Conservation (phyloP, 257 asterid genomes). For the Solanum pinnatisectum region DNA sequence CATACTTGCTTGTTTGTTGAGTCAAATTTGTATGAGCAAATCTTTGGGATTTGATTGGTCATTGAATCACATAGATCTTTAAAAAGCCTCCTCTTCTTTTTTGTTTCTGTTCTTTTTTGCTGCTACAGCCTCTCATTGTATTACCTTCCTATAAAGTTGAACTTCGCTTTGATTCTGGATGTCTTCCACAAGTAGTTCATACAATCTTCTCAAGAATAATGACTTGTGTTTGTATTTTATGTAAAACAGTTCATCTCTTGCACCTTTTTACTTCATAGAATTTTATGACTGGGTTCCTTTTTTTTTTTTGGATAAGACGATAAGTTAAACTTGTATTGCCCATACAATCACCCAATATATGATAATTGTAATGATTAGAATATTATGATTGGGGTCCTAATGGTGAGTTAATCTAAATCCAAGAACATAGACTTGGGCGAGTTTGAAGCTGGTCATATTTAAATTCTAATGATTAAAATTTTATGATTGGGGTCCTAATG, state of each 20-base stretch:
- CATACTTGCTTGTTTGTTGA: not conserved
- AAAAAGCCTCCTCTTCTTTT: not conserved
- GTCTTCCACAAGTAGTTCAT: not conserved
- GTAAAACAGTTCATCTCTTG: not conserved
- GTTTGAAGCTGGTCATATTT: not conserved
- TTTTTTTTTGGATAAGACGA: not conserved
- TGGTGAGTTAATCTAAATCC: not conserved
- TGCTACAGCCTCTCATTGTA: not conserved
- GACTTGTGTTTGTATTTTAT: not conserved
- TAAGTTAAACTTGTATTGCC: not conserved
- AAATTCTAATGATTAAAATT: not conserved
- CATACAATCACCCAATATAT: not conserved
- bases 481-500: not conserved
- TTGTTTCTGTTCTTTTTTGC: not conserved
- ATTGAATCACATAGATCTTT: not conserved
- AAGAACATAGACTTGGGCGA: not conserved
- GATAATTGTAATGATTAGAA: not conserved
- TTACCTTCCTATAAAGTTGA: not conserved
- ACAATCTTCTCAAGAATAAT: not conserved
- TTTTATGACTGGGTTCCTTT: not conserved
- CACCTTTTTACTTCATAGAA: not conserved
- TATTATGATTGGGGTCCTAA: not conserved
- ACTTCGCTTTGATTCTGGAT: not conserved
- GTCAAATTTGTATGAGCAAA: not conserved
- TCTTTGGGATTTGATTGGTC: not conserved